Evolutionary conservation across 306 rosid genomes (phyloP).

Genomic region (Sophora flavescens): DNA sequence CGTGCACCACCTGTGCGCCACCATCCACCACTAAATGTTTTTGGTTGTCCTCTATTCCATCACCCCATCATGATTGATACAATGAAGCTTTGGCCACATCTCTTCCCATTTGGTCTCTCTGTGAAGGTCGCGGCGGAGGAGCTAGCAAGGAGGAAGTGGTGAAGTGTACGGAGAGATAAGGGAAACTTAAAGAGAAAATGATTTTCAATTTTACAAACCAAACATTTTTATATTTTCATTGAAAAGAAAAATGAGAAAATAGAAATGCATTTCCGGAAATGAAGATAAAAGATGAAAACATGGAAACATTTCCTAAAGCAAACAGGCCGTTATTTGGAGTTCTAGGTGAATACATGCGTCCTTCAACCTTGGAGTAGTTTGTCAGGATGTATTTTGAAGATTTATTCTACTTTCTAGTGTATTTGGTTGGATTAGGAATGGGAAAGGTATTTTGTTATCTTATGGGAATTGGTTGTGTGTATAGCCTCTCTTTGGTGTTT

Average conservation of each 20-base stretch:
- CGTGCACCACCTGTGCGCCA: constrained; percentile 54
- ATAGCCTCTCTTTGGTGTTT: not conserved
- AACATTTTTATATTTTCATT: too few relatives aligned
- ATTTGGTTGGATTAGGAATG: not conserved
- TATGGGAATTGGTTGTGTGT: too few relatives aligned
- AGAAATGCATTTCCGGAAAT: too few relatives aligned
- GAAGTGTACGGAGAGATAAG: constrained; percentile 70
- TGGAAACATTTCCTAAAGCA: too few relatives aligned
- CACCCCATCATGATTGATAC: too few relatives aligned
- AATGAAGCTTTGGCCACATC: too few relatives aligned
- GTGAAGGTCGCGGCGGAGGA: constrained; percentile 18
- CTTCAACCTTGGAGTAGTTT: constrained; percentile 10
- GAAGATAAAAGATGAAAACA: too few relatives aligned
- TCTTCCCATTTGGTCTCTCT: too few relatives aligned
- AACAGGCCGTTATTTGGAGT: not conserved
- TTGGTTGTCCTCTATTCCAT: too few relatives aligned
- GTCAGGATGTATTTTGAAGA: constrained; percentile 4
- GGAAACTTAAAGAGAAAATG: not conserved
- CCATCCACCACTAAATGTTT: too few relatives aligned
- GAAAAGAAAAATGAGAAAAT: too few relatives aligned
- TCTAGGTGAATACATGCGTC: not conserved
- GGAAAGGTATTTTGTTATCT: not conserved
- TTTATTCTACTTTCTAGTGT: not conserved
- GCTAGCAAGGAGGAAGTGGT: constrained; percentile 59
- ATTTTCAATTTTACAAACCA: too few relatives aligned